Base-by-base conservation (phyloP, 169 alveolate species). In the Cyclospora cayetanensis region DNA sequence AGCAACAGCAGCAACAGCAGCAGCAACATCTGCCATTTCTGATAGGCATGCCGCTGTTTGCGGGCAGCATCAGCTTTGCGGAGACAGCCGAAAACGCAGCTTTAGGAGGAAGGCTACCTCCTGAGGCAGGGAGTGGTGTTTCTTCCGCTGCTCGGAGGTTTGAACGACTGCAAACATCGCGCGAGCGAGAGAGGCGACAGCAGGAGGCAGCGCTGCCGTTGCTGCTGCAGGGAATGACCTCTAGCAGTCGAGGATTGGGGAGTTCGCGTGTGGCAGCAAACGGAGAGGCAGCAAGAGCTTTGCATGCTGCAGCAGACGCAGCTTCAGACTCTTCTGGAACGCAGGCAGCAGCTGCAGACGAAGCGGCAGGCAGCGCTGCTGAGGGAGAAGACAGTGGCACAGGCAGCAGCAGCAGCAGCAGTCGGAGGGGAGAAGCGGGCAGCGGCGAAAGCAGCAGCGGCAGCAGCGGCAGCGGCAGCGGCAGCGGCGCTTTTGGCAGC, bases 401-500 rank as follows among this genome's bases (percentile, higher is more conserved):
- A 46, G 60, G 60, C 60, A 66, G 41, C 79, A 29, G 79, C 37
- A 29, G 12, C 25, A 66, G 79, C 79, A 66, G 41, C 79, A 66
- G 79, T n/a, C n/a, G n/a, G n/a, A n/a, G n/a, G n/a, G n/a, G 60
- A 15, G 60, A 46, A 7, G 60, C 60, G 15, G 60, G 60, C 60
- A 46, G 15, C 60, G 7, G 60, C 60, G 15, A 15, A 7, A 46
- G 60, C 7, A 15, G 60, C n/a, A 46, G 60, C 60, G 15, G 60
- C 60, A 46, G 60, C n/a, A 7, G 15, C n/a, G n/a, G 15, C n/a
- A 7, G 15, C 60, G 15, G 60, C 60, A 15, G 60, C 60, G 15
- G 60, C 60, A 46, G n/a, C 7, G 60, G 60, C 60, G 29, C 18
- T 41, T 12, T 34, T 2, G 35, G 12, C 25, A 66, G 79, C 79